These are phyloP conservation scores for Teratosphaeria gauchensis DNA, from an alignment of 2,329 filamentous ascomycete species.

Conservation along the genomic window DNA sequence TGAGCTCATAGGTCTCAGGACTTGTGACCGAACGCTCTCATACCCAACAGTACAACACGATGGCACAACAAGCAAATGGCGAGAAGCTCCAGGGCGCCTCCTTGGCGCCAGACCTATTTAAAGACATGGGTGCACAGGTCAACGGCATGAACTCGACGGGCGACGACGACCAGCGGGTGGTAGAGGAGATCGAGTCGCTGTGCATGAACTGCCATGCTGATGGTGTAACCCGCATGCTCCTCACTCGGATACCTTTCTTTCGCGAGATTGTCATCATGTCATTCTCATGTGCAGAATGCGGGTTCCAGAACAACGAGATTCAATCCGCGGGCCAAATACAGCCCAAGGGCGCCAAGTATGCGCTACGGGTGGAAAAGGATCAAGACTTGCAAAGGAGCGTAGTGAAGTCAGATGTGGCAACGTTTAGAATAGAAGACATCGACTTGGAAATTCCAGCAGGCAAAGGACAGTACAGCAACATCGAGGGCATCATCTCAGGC, in stretches of 20 bases:
- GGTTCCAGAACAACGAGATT: constrained; percentile 84
- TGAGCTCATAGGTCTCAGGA: neutral
- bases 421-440: constrained; percentile 79
- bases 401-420: constrained; percentile 81
- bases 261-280: constrained; percentile 97
- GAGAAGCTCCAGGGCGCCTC: constrained; percentile 9
- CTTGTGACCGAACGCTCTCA: neutral
- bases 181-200: constrained; percentile 44
- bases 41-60: neutral
- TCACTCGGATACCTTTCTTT: constrained; percentile 93
- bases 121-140: constrained; percentile 43
- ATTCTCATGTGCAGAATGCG: constrained; percentile 83
- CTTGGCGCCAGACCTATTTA: constrained; percentile 40
- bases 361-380: constrained; percentile 63
- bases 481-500: constrained; percentile 75
- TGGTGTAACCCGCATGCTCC: constrained; percentile 72
- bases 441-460: constrained; percentile 89
- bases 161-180: constrained; percentile 37
- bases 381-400: constrained; percentile 77
- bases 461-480: constrained; percentile 82
- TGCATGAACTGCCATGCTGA: constrained; percentile 48
- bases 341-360: constrained; percentile 75
- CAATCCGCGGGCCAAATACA: constrained; percentile 89
- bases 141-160: constrained; percentile 29
- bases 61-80: neutral